Percentiles rank a stretch among this genome's conserved stretches.
Conservation (phyloP, 352 stramenopile species). For the Phytophthora colocasiae region DNA sequence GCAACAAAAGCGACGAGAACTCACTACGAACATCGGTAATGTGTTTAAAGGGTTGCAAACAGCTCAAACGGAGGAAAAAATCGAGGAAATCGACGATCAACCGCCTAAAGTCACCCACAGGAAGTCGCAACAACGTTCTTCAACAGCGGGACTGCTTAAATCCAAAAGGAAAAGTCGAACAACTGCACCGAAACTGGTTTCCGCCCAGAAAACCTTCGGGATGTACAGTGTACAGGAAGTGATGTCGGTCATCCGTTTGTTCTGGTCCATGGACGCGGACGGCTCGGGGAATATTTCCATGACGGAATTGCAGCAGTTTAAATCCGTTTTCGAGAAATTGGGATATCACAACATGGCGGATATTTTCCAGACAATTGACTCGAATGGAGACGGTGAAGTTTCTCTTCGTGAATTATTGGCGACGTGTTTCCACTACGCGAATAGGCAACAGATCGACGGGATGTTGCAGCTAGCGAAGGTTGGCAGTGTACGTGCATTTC, state of each 20-base stretch:
- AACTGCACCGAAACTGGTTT: conserved; percentile 9
- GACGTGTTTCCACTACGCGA: conserved; percentile 76
- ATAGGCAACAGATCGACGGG: conserved; percentile 59
- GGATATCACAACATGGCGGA: conserved; percentile 66
- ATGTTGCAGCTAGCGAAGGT: conserved; percentile 81
- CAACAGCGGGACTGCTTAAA: conserved; percentile 11
- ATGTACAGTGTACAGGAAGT: conserved; percentile 76
- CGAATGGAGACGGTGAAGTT: conserved; percentile 63
- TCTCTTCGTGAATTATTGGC: conserved; percentile 66
- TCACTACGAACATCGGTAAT: conserved; percentile 72
- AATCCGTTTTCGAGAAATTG: conserved; percentile 70
- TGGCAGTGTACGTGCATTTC: conserved; percentile 57
- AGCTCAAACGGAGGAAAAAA: conserved; percentile 1
- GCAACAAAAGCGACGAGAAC: conserved; percentile 71
- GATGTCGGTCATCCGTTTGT: conserved; percentile 79
- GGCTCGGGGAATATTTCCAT: conserved; percentile 64
- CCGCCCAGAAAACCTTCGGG: conserved; percentile 52
- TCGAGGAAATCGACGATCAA: neutral
- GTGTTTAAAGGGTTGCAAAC: conserved; percentile 64
- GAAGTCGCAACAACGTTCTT: conserved; percentile 6
- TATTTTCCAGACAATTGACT: conserved; percentile 78
- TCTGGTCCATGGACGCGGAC: conserved; percentile 79
- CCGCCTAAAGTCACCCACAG: neutral
- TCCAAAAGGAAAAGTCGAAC: neutral
- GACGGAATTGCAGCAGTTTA: conserved; percentile 61